Conservation (phyloP, 768 basidiomycete genomes). For the Psilocybe azurescens region DNA sequence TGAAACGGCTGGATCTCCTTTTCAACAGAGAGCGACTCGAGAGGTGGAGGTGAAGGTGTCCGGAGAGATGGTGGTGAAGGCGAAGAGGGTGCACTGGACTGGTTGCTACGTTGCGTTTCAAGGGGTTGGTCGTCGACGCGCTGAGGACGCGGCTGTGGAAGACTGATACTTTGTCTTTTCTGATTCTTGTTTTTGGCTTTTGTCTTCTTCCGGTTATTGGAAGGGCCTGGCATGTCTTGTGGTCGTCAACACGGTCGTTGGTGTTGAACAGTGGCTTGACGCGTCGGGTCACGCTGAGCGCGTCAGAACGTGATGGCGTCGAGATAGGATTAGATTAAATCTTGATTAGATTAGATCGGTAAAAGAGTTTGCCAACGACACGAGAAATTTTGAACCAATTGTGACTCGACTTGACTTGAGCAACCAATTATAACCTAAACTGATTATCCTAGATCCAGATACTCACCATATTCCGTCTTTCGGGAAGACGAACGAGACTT, state of each 20-base stretch:
- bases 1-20: slow-evolving; percentile 13
- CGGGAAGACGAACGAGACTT: slow-evolving; percentile 33
- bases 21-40: neutral
- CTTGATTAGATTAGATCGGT: slow-evolving; percentile 8
- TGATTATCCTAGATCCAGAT: slow-evolving; percentile 29
- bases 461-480: slow-evolving; percentile 33
- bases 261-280: neutral
- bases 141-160: neutral
- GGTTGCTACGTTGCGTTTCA: slow-evolving; percentile 1
- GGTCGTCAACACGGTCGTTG: neutral
- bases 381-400: slow-evolving; percentile 15
- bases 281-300: neutral
- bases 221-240: neutral
- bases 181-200: slow-evolving; percentile 11
- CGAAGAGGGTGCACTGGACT: slow-evolving; percentile 23
- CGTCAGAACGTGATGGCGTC: neutral
- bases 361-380: neutral
- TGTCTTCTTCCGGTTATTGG: slow-evolving; percentile 44
- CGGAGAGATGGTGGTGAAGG: slow-evolving; percentile 20
- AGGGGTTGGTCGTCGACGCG: neutral
- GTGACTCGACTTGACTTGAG: slow-evolving; percentile 13
- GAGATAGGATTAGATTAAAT: slow-evolving; percentile 12
- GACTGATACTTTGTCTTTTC: slow-evolving; percentile 1
- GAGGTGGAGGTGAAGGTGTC: slow-evolving; percentile 21
- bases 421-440: slow-evolving; percentile 9